Evolutionary conservation across 768 basidiomycete species (phyloP).

Genomic region (Coprinopsis sp.): DNA sequence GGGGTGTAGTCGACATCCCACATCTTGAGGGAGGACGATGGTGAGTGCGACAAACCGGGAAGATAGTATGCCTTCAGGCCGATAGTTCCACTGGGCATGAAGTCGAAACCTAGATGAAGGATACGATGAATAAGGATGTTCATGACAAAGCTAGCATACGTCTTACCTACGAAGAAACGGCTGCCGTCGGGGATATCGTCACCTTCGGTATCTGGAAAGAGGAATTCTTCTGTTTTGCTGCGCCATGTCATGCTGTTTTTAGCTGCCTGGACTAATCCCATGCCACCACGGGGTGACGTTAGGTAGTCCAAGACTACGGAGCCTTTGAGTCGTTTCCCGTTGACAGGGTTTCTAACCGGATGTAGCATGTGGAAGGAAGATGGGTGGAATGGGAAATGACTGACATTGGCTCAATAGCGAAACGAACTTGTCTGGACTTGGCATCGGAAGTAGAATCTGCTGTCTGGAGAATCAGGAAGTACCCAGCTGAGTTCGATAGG

Average conservation of each 20-base stretch:
- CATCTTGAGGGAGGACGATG: too few relatives aligned
- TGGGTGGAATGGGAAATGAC: constrained; percentile 1
- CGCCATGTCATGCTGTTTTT: constrained; percentile 24
- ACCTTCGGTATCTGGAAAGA: constrained; percentile 18
- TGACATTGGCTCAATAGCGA: constrained; percentile 31
- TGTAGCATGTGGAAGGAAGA: neutral
- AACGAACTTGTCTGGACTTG: constrained; percentile 23
- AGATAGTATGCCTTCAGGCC: constrained; percentile 28
- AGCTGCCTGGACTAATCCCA: constrained; percentile 23
- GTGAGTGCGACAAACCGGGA: constrained; percentile 12
- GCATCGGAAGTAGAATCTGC: too few relatives aligned
- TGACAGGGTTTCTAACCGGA: constrained; percentile 25
- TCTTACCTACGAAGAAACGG: constrained; percentile 28
- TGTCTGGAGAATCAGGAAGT: constrained; percentile 19
- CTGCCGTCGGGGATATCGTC: constrained; percentile 18
- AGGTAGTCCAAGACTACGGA: constrained; percentile 24
- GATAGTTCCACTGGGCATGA: constrained; percentile 21
- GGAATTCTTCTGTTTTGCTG: constrained; percentile 23
- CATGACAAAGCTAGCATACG: neutral
- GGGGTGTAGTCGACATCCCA: constrained; percentile 23
- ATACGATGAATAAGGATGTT: neutral
- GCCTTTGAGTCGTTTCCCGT: constrained; percentile 21
- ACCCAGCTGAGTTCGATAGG: constrained; percentile 32
- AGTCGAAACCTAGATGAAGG: constrained; percentile 31
- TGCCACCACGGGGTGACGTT: constrained; percentile 22